A percentile compares a stretch with the other conserved stretches of the same genome.
Conservation (phyloP, 2,329 filamentous ascomycete species). For the Tolypocladium tundrense region DNA sequence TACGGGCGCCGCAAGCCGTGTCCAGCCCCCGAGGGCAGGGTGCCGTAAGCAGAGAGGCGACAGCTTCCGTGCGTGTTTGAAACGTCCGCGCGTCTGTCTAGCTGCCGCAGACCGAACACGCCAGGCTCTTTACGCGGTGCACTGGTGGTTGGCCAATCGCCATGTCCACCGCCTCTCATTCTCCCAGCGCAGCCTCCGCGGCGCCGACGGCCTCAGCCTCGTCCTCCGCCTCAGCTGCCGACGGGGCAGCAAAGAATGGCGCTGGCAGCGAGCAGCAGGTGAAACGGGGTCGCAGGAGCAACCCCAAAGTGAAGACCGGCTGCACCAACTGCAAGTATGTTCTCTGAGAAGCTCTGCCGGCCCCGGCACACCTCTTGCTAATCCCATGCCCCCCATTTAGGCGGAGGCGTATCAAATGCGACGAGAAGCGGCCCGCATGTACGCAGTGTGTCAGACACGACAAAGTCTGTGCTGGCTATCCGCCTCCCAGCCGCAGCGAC, state of each 20-base stretch:
- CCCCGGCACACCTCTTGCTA: background rate
- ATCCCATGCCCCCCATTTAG: conserved; percentile 20
- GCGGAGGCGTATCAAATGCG: conserved; percentile 54
- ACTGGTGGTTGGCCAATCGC: background rate
- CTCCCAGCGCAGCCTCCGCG: background rate
- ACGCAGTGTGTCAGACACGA: conserved; percentile 49
- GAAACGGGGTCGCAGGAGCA: conserved; percentile 41
- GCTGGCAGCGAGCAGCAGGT: conserved; percentile 3
- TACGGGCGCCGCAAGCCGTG: background rate
- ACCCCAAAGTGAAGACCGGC: conserved; percentile 55
- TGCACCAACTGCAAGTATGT: conserved; percentile 61
- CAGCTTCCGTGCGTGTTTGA: background rate
- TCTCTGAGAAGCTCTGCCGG: background rate
- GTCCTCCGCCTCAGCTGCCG: background rate
- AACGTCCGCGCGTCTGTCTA: background rate
- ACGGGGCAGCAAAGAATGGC: background rate
- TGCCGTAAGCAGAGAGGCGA: background rate
- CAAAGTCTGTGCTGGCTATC: conserved; percentile 51
- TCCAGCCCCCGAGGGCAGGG: background rate
- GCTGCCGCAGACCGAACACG: background rate
- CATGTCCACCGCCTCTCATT: background rate
- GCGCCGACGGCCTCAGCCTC: background rate
- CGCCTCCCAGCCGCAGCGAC: conserved; percentile 40
- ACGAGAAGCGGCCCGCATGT: conserved; percentile 51
- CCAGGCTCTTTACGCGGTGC: background rate